A percentile compares a stretch with the other conserved stretches of the same genome.
phyloP scores from a whole-genome alignment of 2,329 filamentous ascomycete species.

The Fusarium sp. region DNA sequence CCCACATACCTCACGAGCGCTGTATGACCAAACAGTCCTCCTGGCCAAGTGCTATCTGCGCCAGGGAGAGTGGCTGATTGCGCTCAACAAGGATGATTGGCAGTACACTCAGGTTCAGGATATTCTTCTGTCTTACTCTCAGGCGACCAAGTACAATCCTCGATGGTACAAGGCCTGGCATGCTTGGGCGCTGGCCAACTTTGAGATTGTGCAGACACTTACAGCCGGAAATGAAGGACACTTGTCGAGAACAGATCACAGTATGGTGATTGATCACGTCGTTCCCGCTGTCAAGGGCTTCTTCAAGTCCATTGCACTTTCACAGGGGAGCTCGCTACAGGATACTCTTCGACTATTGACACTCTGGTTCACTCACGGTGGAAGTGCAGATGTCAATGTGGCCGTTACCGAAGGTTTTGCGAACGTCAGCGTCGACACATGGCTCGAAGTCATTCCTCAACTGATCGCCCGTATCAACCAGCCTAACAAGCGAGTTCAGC shows the following conservation, averaged over 20 bases:
- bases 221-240: constrained; percentile 70
- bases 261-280: constrained; percentile 83
- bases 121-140: constrained; percentile 88
- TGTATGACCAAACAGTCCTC: constrained; percentile 72
- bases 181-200: constrained; percentile 97
- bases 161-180: constrained; percentile 99
- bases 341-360: constrained; percentile 93
- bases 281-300: constrained; percentile 96
- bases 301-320: constrained; percentile 95
- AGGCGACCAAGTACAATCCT: constrained; percentile 92
- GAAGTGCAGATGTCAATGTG: constrained; percentile 84
- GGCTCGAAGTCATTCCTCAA: constrained; percentile 98
- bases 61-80: constrained; percentile 94
- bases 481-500: constrained; percentile 86
- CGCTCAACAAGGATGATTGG: constrained; percentile 89
- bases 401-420: constrained; percentile 91
- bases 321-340: constrained; percentile 90
- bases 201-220: constrained; percentile 92
- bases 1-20: constrained; percentile 60
- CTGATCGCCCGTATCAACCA: constrained; percentile 98
- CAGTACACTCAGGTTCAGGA: constrained; percentile 85
- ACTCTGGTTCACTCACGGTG: constrained; percentile 95
- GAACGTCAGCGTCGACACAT: constrained; percentile 94
- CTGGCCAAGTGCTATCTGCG: constrained; percentile 96
- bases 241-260: constrained; percentile 60